Evolutionary conservation across 805 yeast species (phyloP).

Genomic region (Candida incommunis): DNA sequence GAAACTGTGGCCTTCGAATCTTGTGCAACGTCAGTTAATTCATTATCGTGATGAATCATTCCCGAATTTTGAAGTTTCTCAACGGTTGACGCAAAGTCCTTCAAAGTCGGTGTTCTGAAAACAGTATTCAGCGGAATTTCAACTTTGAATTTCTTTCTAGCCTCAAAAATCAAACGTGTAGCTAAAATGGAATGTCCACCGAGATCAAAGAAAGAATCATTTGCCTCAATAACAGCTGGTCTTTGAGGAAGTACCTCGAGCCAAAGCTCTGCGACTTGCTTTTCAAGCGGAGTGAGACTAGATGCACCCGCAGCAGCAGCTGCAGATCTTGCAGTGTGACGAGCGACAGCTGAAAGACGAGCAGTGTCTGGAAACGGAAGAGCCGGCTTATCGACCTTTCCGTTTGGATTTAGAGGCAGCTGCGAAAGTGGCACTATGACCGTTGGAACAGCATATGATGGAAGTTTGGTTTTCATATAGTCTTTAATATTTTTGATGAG

Average conservation of each 20-base stretch:
- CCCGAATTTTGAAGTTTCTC: constrained; percentile 32
- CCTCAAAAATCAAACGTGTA: constrained; percentile 88
- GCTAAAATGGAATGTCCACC: constrained; percentile 98
- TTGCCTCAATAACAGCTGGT: constrained; percentile 62
- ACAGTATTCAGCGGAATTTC: constrained; percentile 84
- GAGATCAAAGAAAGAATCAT: constrained; percentile 87
- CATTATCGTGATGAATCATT: constrained; percentile 25
- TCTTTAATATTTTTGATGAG: constrained; percentile 68
- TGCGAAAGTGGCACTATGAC: constrained; percentile 75
- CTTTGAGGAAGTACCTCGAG: constrained; percentile 66
- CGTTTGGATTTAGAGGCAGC: constrained; percentile 93
- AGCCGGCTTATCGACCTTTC: constrained; percentile 95
- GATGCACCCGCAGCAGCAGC: constrained; percentile 21
- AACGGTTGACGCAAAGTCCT: constrained; percentile 61
- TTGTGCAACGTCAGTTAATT: constrained; percentile 21
- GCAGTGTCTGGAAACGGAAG: constrained; percentile 88
- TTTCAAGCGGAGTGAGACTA: constrained; percentile 52
- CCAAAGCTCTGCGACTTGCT: constrained; percentile 72
- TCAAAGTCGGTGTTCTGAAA: constrained; percentile 79
- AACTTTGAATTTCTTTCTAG: constrained; percentile 61
- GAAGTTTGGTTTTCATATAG: constrained; percentile 78
- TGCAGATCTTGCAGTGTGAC: constrained; percentile 21
- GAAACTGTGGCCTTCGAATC: constrained; percentile 16
- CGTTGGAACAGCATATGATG: constrained; percentile 87
- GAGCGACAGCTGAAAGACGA: constrained; percentile 66